Conservation (phyloP, 2,329 filamentous ascomycete genomes). For the Arthrobotrys conoides region DNA sequence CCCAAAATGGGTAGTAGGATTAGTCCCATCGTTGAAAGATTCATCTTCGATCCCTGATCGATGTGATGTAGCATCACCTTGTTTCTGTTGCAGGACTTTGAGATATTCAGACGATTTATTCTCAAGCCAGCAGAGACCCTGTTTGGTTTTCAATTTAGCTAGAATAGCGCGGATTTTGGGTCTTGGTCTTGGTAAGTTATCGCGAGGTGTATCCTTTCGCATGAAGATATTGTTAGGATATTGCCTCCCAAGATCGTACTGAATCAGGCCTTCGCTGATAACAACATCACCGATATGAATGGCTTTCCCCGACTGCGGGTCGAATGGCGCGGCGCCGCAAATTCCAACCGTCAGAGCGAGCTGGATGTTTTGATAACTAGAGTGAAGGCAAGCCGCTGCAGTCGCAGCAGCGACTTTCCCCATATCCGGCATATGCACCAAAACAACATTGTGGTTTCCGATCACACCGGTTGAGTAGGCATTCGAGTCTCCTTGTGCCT, state of each 20-base stretch:
- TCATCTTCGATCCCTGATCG: neutral
- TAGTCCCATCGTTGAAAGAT: neutral
- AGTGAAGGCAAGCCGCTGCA: slow-evolving; percentile 26
- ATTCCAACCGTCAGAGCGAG: slow-evolving; percentile 61
- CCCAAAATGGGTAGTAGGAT: slow-evolving; percentile 16
- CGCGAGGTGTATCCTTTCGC: slow-evolving; percentile 13
- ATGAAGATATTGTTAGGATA: slow-evolving; percentile 51
- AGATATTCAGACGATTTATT: slow-evolving; percentile 27
- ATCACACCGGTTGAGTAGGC: slow-evolving; percentile 65
- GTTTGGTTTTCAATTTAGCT: slow-evolving; percentile 19
- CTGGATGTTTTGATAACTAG: slow-evolving; percentile 62
- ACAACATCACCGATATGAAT: slow-evolving; percentile 4
- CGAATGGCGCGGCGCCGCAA: slow-evolving; percentile 41
- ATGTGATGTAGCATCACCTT: neutral
- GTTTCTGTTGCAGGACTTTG: neutral
- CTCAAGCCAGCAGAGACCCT: slow-evolving; percentile 20
- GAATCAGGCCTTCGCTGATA: neutral
- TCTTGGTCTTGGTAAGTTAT: neutral
- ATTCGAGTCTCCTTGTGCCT: slow-evolving; percentile 64
- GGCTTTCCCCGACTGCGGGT: neutral
- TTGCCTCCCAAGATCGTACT: neutral
- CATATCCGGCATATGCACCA: slow-evolving; percentile 65
- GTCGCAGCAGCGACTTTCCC: slow-evolving; percentile 65
- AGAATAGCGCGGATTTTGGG: neutral
- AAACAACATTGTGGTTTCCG: slow-evolving; percentile 65